phyloP scores from a whole-genome alignment of 129 eudicot genomes.

The Logfia minima region DNA sequence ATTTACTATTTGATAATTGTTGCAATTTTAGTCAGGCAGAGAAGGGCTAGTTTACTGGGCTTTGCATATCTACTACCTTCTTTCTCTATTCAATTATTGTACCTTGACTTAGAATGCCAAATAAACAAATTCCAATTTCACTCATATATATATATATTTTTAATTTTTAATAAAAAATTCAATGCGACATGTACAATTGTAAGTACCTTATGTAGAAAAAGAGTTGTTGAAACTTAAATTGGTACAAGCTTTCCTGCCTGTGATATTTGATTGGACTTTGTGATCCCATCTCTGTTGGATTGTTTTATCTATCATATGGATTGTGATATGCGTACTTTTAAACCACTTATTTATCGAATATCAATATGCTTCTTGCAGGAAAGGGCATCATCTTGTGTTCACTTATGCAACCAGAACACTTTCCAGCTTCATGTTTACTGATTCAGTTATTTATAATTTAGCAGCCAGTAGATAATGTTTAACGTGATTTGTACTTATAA shows the following conservation, averaged over 20 bases:
- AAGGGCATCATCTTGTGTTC: constrained; percentile 20
- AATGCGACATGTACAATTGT: neutral
- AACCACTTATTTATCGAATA: neutral
- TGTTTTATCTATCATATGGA: neutral
- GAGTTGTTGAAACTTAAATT: neutral
- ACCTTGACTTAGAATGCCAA: neutral
- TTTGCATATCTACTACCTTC: neutral
- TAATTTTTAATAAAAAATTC: neutral
- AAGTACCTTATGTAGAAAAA: neutral
- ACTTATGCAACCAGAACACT: constrained; percentile 22
- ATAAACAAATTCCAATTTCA: neutral
- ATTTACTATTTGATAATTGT: neutral
- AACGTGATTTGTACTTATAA: constrained; percentile 16
- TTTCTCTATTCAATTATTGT: neutral
- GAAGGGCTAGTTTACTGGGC: neutral
- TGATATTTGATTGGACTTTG: neutral
- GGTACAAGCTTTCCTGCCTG: neutral
- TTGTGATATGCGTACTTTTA: neutral
- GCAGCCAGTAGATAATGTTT: constrained; percentile 24
- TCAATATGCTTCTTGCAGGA: constrained; percentile 20
- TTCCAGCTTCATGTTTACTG: constrained; percentile 32
- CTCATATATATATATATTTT: neutral
- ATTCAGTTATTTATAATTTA: constrained; percentile 15
- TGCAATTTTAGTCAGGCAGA: neutral
- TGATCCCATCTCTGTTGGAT: neutral